phyloP scores from a whole-genome alignment of 129 eudicot genomes.

The Pseudognaphalium luteoalbum region DNA sequence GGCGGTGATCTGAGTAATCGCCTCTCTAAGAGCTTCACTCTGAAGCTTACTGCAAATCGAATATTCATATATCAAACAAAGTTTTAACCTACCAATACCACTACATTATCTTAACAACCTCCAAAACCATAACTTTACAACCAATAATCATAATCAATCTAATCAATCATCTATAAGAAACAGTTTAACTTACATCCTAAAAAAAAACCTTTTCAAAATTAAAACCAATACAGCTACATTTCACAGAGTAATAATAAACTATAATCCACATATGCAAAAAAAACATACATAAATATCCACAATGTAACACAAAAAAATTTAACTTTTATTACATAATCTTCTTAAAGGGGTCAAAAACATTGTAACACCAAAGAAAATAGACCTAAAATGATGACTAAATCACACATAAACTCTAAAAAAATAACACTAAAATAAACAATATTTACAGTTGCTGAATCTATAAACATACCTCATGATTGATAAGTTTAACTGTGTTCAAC shows the following conservation, averaged over 20 bases:
- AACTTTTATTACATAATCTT: neutral
- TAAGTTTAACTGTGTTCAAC: neutral
- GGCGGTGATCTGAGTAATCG: conserved; percentile 35
- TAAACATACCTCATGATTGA: neutral
- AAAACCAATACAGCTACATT: neutral
- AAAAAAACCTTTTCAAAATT: too few relatives aligned
- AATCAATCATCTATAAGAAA: too few relatives aligned
- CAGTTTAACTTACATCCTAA: neutral
- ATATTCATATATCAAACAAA: neutral
- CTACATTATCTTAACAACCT: neutral
- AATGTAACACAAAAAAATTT: too few relatives aligned
- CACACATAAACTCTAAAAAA: neutral
- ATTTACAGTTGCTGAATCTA: too few relatives aligned
- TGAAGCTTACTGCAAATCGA: conserved; percentile 49
- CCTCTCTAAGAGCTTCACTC: conserved; percentile 58
- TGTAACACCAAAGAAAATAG: neutral
- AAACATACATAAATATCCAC: too few relatives aligned
- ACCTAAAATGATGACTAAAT: neutral
- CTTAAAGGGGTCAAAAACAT: neutral
- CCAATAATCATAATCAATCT: neutral
- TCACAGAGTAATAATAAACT: neutral
- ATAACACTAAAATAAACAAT: too few relatives aligned
- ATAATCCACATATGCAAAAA: neutral
- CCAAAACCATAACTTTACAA: too few relatives aligned
- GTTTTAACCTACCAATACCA: neutral